A percentile compares a stretch with the other conserved stretches of the same genome.
phyloP scores from a whole-genome alignment of 1,139 yeast species.

The Lodderomyces oxycetoniae region DNA sequence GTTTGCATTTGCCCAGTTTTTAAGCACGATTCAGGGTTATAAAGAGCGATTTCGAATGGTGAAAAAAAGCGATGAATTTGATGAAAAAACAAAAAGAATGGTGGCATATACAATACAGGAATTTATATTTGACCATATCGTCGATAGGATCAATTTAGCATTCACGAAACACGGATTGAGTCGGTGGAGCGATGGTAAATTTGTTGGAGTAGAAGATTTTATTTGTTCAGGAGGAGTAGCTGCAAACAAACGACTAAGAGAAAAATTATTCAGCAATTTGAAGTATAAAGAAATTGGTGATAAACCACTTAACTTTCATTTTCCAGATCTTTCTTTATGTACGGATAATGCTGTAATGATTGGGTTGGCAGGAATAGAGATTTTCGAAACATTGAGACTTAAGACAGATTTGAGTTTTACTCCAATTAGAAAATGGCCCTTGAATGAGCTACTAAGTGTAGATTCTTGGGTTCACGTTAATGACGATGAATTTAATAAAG shows the following conservation, averaged over 20 bases:
- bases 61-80: conserved; percentile 12
- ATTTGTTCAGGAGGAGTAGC: conserved; percentile 96
- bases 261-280: conserved; percentile 40
- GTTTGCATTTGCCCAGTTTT: conserved; percentile 79
- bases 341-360: conserved; percentile 97
- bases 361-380: conserved; percentile 93
- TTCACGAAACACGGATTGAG: conserved; percentile 32
- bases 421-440: conserved; percentile 76
- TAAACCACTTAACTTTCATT: conserved; percentile 36
- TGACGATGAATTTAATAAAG: conserved; percentile 13
- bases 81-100: conserved; percentile 25
- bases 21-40: conserved; percentile 48
- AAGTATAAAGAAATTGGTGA: conserved; percentile 8
- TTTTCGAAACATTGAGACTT: conserved; percentile 51
- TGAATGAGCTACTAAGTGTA: conserved; percentile 42
- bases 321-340: conserved; percentile 70
- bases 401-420: conserved; percentile 48
- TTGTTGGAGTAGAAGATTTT: conserved; percentile 47
- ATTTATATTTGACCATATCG: conserved; percentile 65
- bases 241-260: conserved; percentile 59
- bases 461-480: conserved; percentile 45
- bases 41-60: conserved; percentile 2
- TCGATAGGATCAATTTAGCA: conserved; percentile 57
- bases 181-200: conserved; percentile 27
- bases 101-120: conserved; percentile 64